Base-by-base conservation (phyloP, 2,329 filamentous ascomycete genomes). In the Coleophoma crateriformis region DNA sequence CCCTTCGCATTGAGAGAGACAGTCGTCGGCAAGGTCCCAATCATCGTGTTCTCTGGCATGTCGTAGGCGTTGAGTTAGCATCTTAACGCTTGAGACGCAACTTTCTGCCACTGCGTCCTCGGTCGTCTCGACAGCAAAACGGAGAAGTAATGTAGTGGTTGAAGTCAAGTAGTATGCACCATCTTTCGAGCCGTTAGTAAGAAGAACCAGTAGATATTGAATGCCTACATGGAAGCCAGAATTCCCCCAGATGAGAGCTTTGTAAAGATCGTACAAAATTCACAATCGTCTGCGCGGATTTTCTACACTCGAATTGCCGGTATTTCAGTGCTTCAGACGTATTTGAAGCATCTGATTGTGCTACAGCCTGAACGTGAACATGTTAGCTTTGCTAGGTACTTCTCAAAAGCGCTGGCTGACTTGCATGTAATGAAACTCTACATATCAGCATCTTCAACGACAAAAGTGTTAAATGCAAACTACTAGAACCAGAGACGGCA, bases 1-100 rank as follows among this genome's bases (percentile, higher is more conserved):
- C 3, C 44, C 47, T 45, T 51, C 49, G 55, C 76, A 80, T 32
- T 73, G 54, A 3, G 53, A 41, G 7, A 60, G 45, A 39, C 56
- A 61, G 27, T 58, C 53, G 32, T 58, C 53, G 2, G 51, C 56
- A 7, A 61, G 15, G 41, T 60, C 59, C 58, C 58, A 60, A 20
- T 54, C 40, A 43, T 63, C 2, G 52, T 56, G 0, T 58, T 67
- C 32, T 60, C 64, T 53, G 4, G 54, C 53, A 7, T 47, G 35
- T 8, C 39, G 45, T 5, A 60, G 47, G 41, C 54, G 51, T 6
- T 50, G 13, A 11, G 54, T 52, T 15, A 55, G 39, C 13, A 38
- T 37, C 1, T 40, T 47, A 3, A 57, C 34, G 7, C 37, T 50
- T 11, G 40, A 22, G 20, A 46, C 50, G 32, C 56, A 58, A 12